Evolutionary conservation across 495 filamentous ascomycete species (phyloP).

Genomic region (Xylaria acuta): DNA sequence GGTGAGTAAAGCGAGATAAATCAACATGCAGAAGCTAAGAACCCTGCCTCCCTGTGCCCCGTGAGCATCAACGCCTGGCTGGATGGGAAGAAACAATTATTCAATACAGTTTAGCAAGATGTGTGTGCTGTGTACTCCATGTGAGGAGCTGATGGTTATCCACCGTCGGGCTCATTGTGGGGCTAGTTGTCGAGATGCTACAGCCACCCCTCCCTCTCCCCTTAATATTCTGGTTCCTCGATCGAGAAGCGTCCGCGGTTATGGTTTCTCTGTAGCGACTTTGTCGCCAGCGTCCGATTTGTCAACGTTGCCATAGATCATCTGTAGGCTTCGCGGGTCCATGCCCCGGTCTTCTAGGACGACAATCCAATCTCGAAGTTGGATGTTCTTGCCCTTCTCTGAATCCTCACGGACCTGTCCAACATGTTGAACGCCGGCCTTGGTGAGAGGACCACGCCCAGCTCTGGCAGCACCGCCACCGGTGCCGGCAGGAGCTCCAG

Average conservation of each 20-base stretch:
- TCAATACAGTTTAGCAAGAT: constrained; percentile 32
- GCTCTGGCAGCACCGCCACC: constrained; percentile 27
- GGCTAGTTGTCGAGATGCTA: not conserved
- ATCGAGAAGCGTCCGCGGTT: constrained; percentile 1
- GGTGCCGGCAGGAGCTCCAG: constrained; percentile 37
- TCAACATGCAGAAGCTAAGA: constrained; percentile 32
- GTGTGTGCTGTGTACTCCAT: constrained; percentile 1
- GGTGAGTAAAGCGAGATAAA: constrained; percentile 14
- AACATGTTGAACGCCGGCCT: constrained; percentile 45
- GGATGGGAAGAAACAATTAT: constrained; percentile 35
- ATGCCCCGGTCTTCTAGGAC: constrained; percentile 68
- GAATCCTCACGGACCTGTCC: constrained; percentile 69
- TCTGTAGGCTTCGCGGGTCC: constrained; percentile 60
- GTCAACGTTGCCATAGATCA: constrained; percentile 61
- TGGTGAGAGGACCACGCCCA: constrained; percentile 38
- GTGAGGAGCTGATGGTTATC: not conserved
- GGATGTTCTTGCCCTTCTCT: constrained; percentile 67
- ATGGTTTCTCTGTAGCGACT: constrained; percentile 28
- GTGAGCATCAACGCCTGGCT: constrained; percentile 41
- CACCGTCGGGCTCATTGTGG: not conserved
- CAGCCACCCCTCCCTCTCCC: not conserved
- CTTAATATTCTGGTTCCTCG: not conserved
- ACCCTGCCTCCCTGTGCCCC: constrained; percentile 35
- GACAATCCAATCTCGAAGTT: constrained; percentile 70
- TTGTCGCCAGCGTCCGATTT: constrained; percentile 34